Base-by-base conservation (phyloP, 2,329 filamentous ascomycete species). In the Nemania bipapillata region DNA sequence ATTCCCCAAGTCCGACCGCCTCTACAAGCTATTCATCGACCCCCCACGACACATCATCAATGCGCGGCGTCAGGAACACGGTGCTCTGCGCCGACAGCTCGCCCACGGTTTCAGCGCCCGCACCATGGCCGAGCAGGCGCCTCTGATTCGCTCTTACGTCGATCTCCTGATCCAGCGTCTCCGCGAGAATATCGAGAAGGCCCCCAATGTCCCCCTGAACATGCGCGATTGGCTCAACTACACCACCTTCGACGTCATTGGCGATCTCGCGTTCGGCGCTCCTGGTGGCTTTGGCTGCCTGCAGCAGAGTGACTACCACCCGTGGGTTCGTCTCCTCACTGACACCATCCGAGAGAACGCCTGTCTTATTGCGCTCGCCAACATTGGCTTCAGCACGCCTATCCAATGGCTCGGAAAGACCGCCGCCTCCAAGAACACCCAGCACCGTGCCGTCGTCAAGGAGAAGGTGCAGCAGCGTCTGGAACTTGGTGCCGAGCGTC, bases 221-320 rank as follows among this genome's bases (percentile, higher is more conserved):
- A 79, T 83, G 77, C 76, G 74, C 22, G 75, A 80, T 52, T 83
- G 81, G 80, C 79, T 75, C 67, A 81, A 81, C 68, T 81, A 77
- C 72, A 74, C 78, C 3, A 80, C 81, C 2, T 83, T 83, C 73
- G 82, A 83, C 73, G 76, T 83, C 55, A 80, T 83, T 64, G 83
- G 83, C 28, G 83, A 85, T 72, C 78, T 86, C 12, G 80, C 81
- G 0, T 85, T 85, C 70, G 83, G 82, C 2, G 77, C 82, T 50
- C 78, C 81, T 2, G 70, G 70, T 28, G 70, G 70, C 3, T 84
- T 83, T 66, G 77, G 76, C 12, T 79, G 77, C 62, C 72, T 83
- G n/a, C 70, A 78, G 37, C 72, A 72, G 37, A 78, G 77, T 72
- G 66, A 70, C 57, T 80, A 77, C 65, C 75, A 79, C 62, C 78